These are phyloP conservation scores for Agastache rugosa DNA, from an alignment of 257 asterid genomes.

Conservation along the genomic window DNA sequence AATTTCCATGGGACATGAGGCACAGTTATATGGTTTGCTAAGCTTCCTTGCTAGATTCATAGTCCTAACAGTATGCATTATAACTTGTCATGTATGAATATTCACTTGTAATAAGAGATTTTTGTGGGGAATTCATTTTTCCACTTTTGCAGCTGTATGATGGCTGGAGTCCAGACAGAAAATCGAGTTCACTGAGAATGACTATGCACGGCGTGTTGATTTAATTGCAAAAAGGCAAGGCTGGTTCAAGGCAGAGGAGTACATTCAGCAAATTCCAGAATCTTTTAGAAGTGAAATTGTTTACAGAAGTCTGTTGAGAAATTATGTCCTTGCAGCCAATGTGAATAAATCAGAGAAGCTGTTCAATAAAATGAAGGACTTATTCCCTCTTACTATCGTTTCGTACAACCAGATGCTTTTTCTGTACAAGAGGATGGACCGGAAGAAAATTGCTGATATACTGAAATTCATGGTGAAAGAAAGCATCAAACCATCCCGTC, in stretches of 20 bases:
- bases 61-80: not conserved
- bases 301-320: constrained; percentile 74
- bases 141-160: constrained; percentile 61
- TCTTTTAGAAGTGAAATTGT: constrained; percentile 59
- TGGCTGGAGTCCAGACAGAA: constrained; percentile 64
- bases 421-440: constrained; percentile 65
- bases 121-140: constrained; percentile 9
- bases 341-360: constrained; percentile 67
- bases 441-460: constrained; percentile 64
- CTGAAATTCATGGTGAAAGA: constrained; percentile 71
- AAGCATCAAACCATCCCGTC: constrained; percentile 56
- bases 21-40: not conserved
- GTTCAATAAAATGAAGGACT: constrained; percentile 70
- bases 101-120: not conserved
- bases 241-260: constrained; percentile 60
- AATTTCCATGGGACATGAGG: not conserved
- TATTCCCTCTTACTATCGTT: constrained; percentile 53
- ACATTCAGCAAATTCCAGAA: constrained; percentile 63
- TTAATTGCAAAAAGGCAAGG: constrained; percentile 64
- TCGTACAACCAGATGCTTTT: constrained; percentile 75
- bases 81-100: not conserved
- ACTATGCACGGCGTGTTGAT: constrained; percentile 73
- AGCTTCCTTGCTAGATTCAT: constrained; percentile 15
- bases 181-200: constrained; percentile 49
- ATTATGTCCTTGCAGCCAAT: constrained; percentile 45